Base-by-base conservation (phyloP, 164 flowering plant genomes). In the Berberis vulgaris region DNA sequence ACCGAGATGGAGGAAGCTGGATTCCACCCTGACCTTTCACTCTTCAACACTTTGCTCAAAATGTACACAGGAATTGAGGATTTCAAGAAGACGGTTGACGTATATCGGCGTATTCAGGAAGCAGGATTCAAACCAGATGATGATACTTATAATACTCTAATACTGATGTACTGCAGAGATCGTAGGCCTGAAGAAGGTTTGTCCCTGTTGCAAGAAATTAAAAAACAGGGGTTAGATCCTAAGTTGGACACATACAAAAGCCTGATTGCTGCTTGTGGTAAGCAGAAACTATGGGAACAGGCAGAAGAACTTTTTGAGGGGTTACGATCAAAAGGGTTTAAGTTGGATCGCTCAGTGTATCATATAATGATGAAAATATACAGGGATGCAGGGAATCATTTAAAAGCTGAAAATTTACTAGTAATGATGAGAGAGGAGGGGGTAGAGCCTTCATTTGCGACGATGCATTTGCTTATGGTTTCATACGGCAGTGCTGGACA, bases 401-500 rank as follows among this genome's bases (percentile, higher is more conserved):
- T 72, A 39, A 91, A 89, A 78, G 95, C 96, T 49, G 90, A 89
- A 76, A 82, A 75, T 39, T 64, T 89, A 43, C 65, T 91, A n/a
- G 72, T 64, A 68, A 60, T 67, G 72, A 91, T 95, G 99, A 89
- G 80, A 75, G 87, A 85, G 63, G 78, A 75, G 1, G 94, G 96
- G 54, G 70, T 89, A 44, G 88, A 91, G 61, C 96, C 99, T 59
- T 79, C 84, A 4, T 59, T 78, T 73, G 96, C 97, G 67, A 91
- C 99, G 59, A 91, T 91, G 96, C 99, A 94, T 73, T 78, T 94
- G 81, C 91, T 91, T 68, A 87, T 94, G 93, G 79, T 84, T 54
- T 91, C 97, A 57, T 89, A 87, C 80, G 83, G 97, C 58, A 81
- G 81, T 71, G 88, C 94, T 60, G 94, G 96, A 39, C 81, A 81